Conservation (phyloP, 148 eudicot species). For the Heliosperma pusillum region DNA sequence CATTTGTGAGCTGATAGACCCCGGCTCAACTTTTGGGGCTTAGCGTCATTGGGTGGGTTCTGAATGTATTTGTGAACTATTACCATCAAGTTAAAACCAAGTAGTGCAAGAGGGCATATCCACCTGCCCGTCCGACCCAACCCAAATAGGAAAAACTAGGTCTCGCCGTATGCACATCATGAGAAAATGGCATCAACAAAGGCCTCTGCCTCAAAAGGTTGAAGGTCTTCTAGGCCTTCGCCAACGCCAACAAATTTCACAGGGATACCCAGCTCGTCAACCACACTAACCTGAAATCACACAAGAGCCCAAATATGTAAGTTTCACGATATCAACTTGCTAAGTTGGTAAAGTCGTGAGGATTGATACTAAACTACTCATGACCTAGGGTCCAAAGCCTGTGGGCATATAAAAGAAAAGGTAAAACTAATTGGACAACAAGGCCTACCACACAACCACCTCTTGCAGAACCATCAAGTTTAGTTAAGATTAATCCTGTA, state of each 20-base stretch:
- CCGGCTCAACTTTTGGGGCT: not conserved
- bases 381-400: not conserved
- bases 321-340: not conserved
- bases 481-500: constrained; percentile 89
- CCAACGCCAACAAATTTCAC: constrained; percentile 99
- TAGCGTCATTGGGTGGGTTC: too few species aligned
- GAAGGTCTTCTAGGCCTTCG: constrained; percentile 95
- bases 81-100: not conserved
- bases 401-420: not conserved
- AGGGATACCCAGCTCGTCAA: constrained; percentile 95
- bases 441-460: constrained; percentile 94
- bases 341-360: not conserved
- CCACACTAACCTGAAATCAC: constrained; percentile 77
- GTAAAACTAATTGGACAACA: not conserved
- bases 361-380: not conserved
- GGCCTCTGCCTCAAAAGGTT: constrained; percentile 87
- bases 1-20: not conserved
- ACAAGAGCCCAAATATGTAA: not conserved
- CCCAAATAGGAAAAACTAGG: not conserved
- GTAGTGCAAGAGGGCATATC: not conserved
- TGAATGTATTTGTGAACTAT: not conserved
- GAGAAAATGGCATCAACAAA: constrained; percentile 87
- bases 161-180: constrained; percentile 34
- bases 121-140: not conserved
- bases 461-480: constrained; percentile 98